Percentiles rank a stretch among this genome's conserved stretches.
These are phyloP conservation scores for Candida berthetii DNA, from an alignment of 805 yeast genomes.

Conservation along the genomic window DNA sequence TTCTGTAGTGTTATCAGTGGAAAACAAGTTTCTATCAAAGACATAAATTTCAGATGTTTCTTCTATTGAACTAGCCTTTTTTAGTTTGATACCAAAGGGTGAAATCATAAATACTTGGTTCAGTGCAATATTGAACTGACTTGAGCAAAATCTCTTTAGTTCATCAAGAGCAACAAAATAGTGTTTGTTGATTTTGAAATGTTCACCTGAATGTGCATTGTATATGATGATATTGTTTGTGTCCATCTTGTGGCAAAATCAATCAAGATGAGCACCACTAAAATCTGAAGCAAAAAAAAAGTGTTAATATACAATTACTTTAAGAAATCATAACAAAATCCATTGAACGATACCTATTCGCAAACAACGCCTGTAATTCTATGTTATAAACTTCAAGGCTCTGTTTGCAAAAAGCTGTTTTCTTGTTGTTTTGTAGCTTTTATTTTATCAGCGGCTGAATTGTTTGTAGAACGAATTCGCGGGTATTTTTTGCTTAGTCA, in stretches of 20 bases:
- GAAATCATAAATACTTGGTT: slow-evolving; percentile 47
- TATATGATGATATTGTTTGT: slow-evolving; percentile 8
- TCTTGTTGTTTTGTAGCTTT: too few relatives aligned
- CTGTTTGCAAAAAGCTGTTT: too few relatives aligned
- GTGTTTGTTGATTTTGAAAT: slow-evolving; percentile 27
- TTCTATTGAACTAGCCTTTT: slow-evolving; percentile 31
- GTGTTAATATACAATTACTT: too few relatives aligned
- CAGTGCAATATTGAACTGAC: slow-evolving; percentile 33
- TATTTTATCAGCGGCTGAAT: too few relatives aligned
- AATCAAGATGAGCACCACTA: neutral
- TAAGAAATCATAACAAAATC: too few relatives aligned
- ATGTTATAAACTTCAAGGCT: too few relatives aligned
- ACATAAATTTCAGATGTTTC: slow-evolving; percentile 50
- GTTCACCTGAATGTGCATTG: slow-evolving; percentile 40
- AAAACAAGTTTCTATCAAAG: slow-evolving; percentile 56
- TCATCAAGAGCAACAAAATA: slow-evolving; percentile 35
- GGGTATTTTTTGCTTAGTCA: too few relatives aligned
- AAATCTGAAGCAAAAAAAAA: too few relatives aligned
- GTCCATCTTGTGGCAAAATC: slow-evolving; percentile 4
- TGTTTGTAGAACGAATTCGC: too few relatives aligned
- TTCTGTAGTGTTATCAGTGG: slow-evolving; percentile 18
- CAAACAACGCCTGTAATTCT: too few relatives aligned
- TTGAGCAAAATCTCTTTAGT: slow-evolving; percentile 33
- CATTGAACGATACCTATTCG: too few relatives aligned
- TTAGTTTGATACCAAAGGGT: slow-evolving; percentile 59